These are phyloP conservation scores for Aegilops tauschii DNA, from an alignment of 176 grass and related monocot species.

Conservation along the genomic window DNA sequence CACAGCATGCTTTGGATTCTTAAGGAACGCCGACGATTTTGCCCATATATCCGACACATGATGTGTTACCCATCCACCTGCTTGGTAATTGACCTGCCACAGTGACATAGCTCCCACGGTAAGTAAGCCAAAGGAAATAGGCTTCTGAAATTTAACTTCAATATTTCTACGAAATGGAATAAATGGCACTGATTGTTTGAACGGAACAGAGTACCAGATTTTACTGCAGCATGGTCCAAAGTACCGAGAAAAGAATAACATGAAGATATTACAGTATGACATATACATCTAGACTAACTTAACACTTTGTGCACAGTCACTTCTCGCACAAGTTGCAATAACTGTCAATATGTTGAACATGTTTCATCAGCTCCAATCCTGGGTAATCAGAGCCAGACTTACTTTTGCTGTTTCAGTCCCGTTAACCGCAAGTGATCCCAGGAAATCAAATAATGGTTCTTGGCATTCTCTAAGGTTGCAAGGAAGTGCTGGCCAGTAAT, in stretches of 20 bases:
- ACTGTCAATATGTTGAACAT: background rate
- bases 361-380: background rate
- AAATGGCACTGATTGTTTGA: background rate
- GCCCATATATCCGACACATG: constrained; percentile 84
- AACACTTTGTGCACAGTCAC: background rate
- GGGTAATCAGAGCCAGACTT: background rate
- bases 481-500: constrained; percentile 84
- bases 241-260: background rate
- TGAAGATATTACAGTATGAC: background rate
- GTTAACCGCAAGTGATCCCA: constrained; percentile 61
- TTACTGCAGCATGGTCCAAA: background rate
- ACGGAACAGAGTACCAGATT: background rate
- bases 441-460: constrained; percentile 82
- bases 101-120: background rate
- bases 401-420: constrained; percentile 84
- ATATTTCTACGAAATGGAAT: background rate
- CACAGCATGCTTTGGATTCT: constrained; percentile 52
- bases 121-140: background rate
- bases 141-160: background rate
- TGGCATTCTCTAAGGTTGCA: constrained; percentile 87
- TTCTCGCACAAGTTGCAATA: background rate
- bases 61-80: constrained; percentile 67
- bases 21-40: constrained; percentile 66
- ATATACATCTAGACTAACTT: background rate
- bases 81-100: constrained; percentile 71